Evolutionary conservation across 2,329 filamentous ascomycete species (phyloP), one percentile per base, ranked within the genome.

Genomic region (Colletotrichum ledebouriae): DNA sequence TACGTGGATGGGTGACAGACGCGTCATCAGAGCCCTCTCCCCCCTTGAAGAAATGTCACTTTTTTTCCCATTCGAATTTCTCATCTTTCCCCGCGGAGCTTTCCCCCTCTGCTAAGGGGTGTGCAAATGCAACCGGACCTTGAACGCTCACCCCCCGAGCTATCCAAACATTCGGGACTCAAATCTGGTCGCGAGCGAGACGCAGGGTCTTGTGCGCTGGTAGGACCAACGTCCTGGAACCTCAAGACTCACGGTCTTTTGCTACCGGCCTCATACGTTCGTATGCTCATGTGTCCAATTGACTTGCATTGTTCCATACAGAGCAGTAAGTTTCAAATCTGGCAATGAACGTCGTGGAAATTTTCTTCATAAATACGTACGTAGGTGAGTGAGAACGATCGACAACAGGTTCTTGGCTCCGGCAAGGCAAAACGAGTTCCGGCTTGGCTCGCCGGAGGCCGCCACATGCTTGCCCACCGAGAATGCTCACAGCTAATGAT

Each of bases 1-100:
- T 58, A 58, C 64, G 64, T 63, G 46, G 55, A 65, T 46, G 41
- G 41, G 41, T 55, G 60, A 29, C 60, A 60, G 60, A 29, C 60
- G 65, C 65, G 53, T 68, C 60, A 47, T 59, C 47, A 50, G 1
- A 17, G 25, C 25, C 25, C 25, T 6, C 25, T 6, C 29, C 42
- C n/a, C 17, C 42, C 57, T 12, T 17, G 37, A 33, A 55, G 33
- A 55, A 44, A 17, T 44, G n/a, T 17, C 15, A 3, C 13, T 6
- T 44, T n/a, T 44, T 22, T 12, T 49, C 37, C 47, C 59, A 20
- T 61, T 29, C 20, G 52, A 37, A 50, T 22, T 61, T 33, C 46
- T 20, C 59, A 20, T 57, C 34, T 15, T 42, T 34, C 59, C 37
- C 39, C 34, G 39, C 25, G 49, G 15, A 53, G 12, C 11, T 15